Base-by-base conservation (phyloP, 768 basidiomycete genomes). In the Rickenella mellea region DNA sequence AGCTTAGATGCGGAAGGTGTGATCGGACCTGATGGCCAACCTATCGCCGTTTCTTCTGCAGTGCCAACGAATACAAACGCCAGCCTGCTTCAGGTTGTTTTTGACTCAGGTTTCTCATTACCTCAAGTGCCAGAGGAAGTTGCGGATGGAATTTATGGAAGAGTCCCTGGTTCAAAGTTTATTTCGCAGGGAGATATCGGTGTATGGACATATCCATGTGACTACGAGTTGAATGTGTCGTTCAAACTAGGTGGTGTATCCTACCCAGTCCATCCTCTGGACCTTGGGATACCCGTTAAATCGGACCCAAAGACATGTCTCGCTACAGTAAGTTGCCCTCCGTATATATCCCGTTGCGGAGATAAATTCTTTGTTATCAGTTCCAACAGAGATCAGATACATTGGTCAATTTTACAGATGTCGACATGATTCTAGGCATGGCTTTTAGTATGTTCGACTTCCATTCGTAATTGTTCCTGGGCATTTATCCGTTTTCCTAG, bases 381-480 rank as follows among this genome's bases (percentile, higher is more conserved):
- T 89, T 85, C 69, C 86, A 89, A 68, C 86, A 85, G 2, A 83
- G 87, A 48, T 83, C 84, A 11, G 74, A 78, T 3, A 83, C 84
- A 4, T 85, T 87, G 62, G 83, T 48, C 70, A 81, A 55, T 89
- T 83, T 11, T 12, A 35, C 5, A n/a, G 10, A 17, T 12, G 8
- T 36, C 48, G 85, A 89, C 51, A 78, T 87, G 69, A 84, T 88
- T 51, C 69, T 87, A 38, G 85, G 85, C 48, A 85, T 86, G 83
- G 72, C 71, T 41, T 85, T 88, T 65, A 43, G 84, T 87, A 60
- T 51, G 82, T 60, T 4, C 6, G 27, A 31, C 27, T 26, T 14
- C 7, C 15, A 4, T 36, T 5, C n/a, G 3, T 26, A 5, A 27
- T 31, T 21, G 26, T 39, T 22, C 11, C 9, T 6, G 10, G 8